Evolutionary conservation across 1,139 yeast genomes (phyloP).

Genomic region (Debaryomyces sp.): DNA sequence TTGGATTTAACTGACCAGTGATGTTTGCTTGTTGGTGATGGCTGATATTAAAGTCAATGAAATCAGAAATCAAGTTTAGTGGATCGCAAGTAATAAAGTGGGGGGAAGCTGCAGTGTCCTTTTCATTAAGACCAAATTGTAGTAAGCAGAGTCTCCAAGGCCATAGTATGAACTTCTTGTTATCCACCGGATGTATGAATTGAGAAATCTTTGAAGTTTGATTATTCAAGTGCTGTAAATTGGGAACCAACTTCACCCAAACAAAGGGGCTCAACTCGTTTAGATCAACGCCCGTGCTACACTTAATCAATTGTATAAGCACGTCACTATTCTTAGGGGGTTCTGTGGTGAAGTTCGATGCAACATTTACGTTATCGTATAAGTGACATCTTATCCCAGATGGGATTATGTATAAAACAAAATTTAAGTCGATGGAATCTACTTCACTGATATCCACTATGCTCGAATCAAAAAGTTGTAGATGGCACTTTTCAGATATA

Average conservation of each 20-base stretch:
- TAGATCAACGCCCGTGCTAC: constrained; percentile 55
- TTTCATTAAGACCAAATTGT: constrained; percentile 46
- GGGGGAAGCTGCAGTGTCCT: constrained; percentile 24
- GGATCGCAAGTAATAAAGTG: constrained; percentile 27
- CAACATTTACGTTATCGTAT: constrained; percentile 44
- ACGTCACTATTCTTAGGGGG: constrained; percentile 56
- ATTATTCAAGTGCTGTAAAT: constrained; percentile 66
- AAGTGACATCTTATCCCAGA: constrained; percentile 74
- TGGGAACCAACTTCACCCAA: constrained; percentile 73
- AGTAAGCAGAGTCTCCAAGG: constrained; percentile 66
- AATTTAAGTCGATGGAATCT: constrained; percentile 23
- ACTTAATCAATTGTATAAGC: constrained; percentile 49
- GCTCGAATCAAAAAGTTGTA: constrained; percentile 36
- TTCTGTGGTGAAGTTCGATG: constrained; percentile 43
- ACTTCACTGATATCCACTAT: constrained; percentile 17
- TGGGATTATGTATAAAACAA: constrained; percentile 69
- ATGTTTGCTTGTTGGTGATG: constrained; percentile 17
- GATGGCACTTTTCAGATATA: constrained; percentile 25
- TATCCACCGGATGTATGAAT: constrained; percentile 53
- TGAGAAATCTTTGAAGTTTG: constrained; percentile 65
- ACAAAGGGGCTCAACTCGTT: constrained; percentile 18
- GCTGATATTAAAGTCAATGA: constrained; percentile 38
- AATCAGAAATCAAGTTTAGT: constrained; percentile 35
- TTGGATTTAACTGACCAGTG: constrained; percentile 10
- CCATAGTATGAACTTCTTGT: constrained; percentile 67